Evolutionary conservation across 805 yeast genomes (phyloP), one percentile per base, ranked within the genome.

Genomic region (Cyberlindnera amylophila): DNA sequence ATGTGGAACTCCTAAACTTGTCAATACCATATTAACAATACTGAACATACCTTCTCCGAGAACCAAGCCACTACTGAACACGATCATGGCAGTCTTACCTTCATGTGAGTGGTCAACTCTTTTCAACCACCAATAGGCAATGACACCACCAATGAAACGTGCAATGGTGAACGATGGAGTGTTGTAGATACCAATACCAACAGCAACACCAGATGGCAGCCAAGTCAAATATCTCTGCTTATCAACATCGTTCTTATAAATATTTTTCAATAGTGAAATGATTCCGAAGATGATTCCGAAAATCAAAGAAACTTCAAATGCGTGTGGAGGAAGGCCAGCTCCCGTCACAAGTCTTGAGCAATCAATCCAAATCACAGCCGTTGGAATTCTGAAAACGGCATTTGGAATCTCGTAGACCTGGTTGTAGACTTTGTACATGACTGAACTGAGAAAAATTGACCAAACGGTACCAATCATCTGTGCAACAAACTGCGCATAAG

Each of bases 351-450:
- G 70, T 43, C 99, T 69, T 1, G 97, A 88, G 60, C 98, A 90
- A 61, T 91, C 98, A 34, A 91, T 82, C 99, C 99, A 91, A 17
- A 91, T 88, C 4, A 88, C 78, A 0, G 98, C 96, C 0, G 99
- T 93, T 4, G 99, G 99, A 28, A 93, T 79, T 44, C 97, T 72
- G 61, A 87, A 91, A 39, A 80, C 71, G 15, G 75, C 66, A 44
- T 86, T 86, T 0, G 99, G 99, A 33, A 91, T 87, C 42, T 79
- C 81, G 64, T 93, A 93, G 4, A 88, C 87, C 4, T 72, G 50
- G 57, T 86, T 85, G 71, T 93, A 91, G 21, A 87, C 75, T 43
- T 77, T 73, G 72, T 91, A 91, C 77, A 93, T 86, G 30, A 86
- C 58, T 3, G 95, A 76, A 39, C 96, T 85, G 34, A 90, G 66